Evolutionary conservation across 306 rosid species (phyloP).

Genomic region (Morella rubra): DNA sequence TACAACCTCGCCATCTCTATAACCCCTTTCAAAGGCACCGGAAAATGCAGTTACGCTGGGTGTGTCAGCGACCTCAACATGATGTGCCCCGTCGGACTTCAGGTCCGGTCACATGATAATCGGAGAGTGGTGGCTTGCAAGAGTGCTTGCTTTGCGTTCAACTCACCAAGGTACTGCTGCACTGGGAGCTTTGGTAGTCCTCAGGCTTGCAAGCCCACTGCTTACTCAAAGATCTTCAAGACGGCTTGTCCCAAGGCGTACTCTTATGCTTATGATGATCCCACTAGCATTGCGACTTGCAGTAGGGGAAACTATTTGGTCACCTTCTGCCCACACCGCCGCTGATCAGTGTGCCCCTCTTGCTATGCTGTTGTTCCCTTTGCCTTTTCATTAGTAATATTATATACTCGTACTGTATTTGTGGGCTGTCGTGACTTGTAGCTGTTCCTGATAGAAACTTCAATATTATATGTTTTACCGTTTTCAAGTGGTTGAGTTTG

Average conservation of each 20-base stretch:
- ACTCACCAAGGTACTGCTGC: conserved; percentile 81
- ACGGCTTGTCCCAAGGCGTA: conserved; percentile 88
- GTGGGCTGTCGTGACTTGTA: background rate
- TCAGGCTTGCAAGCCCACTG: conserved; percentile 87
- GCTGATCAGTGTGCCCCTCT: conserved; percentile 6
- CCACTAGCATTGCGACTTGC: conserved; percentile 89
- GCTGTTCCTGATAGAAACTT: no score
- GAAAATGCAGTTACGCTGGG: conserved; percentile 81
- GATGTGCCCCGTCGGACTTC: conserved; percentile 91
- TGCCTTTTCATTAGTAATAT: background rate
- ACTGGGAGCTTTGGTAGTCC: conserved; percentile 80
- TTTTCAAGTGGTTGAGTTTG: no score
- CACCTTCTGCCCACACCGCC: conserved; percentile 78
- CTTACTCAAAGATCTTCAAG: conserved; percentile 77
- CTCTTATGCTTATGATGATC: conserved; percentile 94
- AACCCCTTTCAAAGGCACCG: conserved; percentile 65
- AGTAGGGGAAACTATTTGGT: conserved; percentile 65
- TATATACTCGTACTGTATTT: background rate
- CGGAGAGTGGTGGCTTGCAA: conserved; percentile 75
- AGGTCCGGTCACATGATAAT: conserved; percentile 63
- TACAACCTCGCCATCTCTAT: conserved; percentile 84
- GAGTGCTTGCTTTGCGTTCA: conserved; percentile 86
- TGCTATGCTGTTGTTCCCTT: no score
- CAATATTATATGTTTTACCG: no score
- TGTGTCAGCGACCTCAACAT: conserved; percentile 81